A percentile compares a stretch with the other conserved stretches of the same genome.
Evolutionary conservation across 2,329 filamentous ascomycete species (phyloP).

Genomic region (Claviceps sp.): DNA sequence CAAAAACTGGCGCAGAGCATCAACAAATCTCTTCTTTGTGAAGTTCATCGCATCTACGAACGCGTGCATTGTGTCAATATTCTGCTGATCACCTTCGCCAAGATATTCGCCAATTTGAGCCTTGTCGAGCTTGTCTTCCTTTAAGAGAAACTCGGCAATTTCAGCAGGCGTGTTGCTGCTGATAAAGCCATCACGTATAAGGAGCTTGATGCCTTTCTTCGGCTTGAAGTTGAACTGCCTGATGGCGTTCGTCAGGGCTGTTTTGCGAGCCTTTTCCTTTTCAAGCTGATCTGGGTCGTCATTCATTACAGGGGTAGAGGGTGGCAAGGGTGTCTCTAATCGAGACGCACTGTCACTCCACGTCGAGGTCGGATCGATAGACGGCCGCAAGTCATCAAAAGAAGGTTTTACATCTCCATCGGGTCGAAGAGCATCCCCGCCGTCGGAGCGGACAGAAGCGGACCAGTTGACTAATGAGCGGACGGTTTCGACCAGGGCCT

Average conservation of each 20-base stretch:
- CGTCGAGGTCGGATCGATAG: conserved; percentile 57
- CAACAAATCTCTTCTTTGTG: conserved; percentile 78
- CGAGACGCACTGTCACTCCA: conserved; percentile 46
- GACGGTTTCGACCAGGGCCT: conserved; percentile 77
- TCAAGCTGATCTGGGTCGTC: conserved; percentile 93
- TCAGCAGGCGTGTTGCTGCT: conserved; percentile 63
- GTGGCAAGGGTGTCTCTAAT: conserved; percentile 41
- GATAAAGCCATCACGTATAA: conserved; percentile 81
- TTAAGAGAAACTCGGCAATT: conserved; percentile 70
- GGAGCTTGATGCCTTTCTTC: conserved; percentile 76
- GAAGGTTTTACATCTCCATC: conserved; percentile 26
- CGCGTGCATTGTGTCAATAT: conserved; percentile 95
- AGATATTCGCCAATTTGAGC: conserved; percentile 86
- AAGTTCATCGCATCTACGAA: conserved; percentile 97
- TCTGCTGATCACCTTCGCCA: conserved; percentile 82
- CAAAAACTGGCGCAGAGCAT: conserved; percentile 78
- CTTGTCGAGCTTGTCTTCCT: conserved; percentile 79
- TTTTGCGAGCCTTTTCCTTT: conserved; percentile 87
- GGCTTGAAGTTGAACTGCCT: conserved; percentile 96
- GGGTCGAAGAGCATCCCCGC: conserved; percentile 12
- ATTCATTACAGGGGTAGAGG: conserved; percentile 58
- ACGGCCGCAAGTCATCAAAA: conserved; percentile 37
- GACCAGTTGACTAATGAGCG: conserved; percentile 91
- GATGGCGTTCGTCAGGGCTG: conserved; percentile 76
- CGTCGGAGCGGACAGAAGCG: conserved; percentile 47